phyloP scores from a whole-genome alignment of 2,329 filamentous ascomycete genomes.

The Colletotrichum truncatum region DNA sequence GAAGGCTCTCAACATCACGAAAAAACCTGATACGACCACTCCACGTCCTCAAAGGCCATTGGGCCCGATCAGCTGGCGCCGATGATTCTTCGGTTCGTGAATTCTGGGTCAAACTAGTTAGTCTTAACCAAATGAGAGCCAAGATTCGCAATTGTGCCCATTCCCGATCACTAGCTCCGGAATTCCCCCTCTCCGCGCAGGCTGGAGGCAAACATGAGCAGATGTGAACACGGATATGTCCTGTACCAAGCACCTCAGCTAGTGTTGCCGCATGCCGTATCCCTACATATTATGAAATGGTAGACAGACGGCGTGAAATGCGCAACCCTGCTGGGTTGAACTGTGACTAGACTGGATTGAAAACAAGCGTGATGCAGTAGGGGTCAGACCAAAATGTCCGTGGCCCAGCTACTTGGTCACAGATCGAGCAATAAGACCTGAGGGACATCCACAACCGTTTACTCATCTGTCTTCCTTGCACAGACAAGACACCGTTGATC shows the following conservation, averaged over 20 bases:
- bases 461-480: not conserved
- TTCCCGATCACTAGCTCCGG: not conserved
- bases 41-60: not conserved
- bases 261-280: not conserved
- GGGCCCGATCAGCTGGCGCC: not conserved
- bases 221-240: not conserved
- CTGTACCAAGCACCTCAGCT: not conserved
- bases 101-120: not conserved
- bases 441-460: conserved; percentile 1
- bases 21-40: conserved; percentile 2
- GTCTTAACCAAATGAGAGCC: not conserved
- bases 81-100: not conserved
- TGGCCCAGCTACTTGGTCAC: not conserved
- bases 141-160: not conserved
- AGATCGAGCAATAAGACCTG: conserved; percentile 19
- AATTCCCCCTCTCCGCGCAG: not conserved
- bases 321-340: conserved; percentile 2
- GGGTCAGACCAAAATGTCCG: not conserved
- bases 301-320: not conserved
- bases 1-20: conserved; percentile 8
- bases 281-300: not conserved
- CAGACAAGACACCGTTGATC: not conserved
- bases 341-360: not conserved
- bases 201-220: not conserved
- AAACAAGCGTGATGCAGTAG: conserved; percentile 7